phyloP scores from a whole-genome alignment of 768 basidiomycete species.

The Hysterangium stoloniferum region DNA sequence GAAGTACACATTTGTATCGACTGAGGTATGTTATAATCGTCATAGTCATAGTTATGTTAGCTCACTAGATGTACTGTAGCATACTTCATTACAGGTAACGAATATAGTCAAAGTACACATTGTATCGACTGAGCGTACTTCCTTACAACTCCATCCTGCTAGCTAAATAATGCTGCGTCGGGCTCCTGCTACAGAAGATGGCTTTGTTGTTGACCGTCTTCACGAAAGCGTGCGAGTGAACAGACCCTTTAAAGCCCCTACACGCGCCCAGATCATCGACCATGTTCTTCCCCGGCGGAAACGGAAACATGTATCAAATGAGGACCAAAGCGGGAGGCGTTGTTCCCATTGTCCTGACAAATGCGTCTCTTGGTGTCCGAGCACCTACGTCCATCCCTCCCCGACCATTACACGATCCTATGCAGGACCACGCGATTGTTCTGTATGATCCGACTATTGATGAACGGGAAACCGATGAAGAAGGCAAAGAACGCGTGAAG shows the following conservation, averaged over 20 bases:
- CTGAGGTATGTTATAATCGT: too few relatives aligned
- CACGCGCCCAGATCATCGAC: slow-evolving; percentile 34
- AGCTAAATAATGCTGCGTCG: slow-evolving; percentile 80
- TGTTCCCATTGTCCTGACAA: slow-evolving; percentile 48
- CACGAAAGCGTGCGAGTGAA: slow-evolving; percentile 67
- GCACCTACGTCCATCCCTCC: slow-evolving; percentile 76
- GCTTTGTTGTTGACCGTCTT: slow-evolving; percentile 56
- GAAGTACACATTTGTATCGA: too few relatives aligned
- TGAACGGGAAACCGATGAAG: slow-evolving; percentile 84
- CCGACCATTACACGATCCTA: slow-evolving; percentile 91
- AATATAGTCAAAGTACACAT: too few relatives aligned
- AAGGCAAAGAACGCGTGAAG: slow-evolving; percentile 63
- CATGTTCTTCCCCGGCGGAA: slow-evolving; percentile 67
- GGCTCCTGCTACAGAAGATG: slow-evolving; percentile 60
- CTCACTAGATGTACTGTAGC: too few relatives aligned
- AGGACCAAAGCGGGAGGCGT: slow-evolving; percentile 58
- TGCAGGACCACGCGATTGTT: slow-evolving; percentile 97
- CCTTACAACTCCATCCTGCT: too few relatives aligned
- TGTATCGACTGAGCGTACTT: too few relatives aligned
- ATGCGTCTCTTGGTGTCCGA: slow-evolving; percentile 77
- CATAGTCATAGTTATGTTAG: too few relatives aligned
- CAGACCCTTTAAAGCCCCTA: slow-evolving; percentile 77
- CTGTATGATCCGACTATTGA: slow-evolving; percentile 96
- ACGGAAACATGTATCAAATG: slow-evolving; percentile 81
- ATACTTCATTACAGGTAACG: too few relatives aligned